Base-by-base conservation (phyloP, 2,329 filamentous ascomycete genomes). In the Eutypa lata region DNA sequence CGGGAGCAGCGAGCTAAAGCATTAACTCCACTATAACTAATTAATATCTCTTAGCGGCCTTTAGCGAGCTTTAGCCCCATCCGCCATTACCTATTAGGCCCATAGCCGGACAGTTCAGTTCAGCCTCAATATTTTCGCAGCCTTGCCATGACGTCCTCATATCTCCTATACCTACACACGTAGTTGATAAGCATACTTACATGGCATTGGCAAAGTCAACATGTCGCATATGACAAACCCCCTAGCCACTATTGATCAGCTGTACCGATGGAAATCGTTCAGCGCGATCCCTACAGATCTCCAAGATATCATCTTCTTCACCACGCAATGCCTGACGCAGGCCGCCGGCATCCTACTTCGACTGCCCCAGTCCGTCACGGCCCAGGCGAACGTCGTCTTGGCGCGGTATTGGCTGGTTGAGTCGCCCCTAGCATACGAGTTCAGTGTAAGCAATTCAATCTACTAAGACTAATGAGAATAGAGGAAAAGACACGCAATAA, bases 331-430 rank as follows among this genome's bases (percentile, higher is more conserved):
- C 61, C 80, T 93, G 43, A 90, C 88, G 3, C 90, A 94, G 71
- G 84, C 87, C 21, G 88, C 89, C 11, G 90, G 90, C 28, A 80
- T 95, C 48, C 81, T 97, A 18, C 80, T 99, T 3, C 84, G 90
- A 47, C 78, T 97, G 38, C 89, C 91, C 7, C 91, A 96, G 68
- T 90, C 91, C 61, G 84, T 90, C 38, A 90, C 94, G 38, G 89
- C 91, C 4, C 89, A 91, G 65, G 90, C 92, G 3, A 90, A 92
- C 65, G 84, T 97, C 40, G 73, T 94, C 0, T 83, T 96, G 33
- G 87, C 88, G 49, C 83, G 93, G 14, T 94, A 91, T 72, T 96
- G 89, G 87, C 74, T 91, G 22, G 69, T 77, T 24, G 79, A 75
- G 66, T 82, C 70, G 51, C 77, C 73, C 65, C 81, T 81, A 75